Base-by-base conservation (phyloP, 305 asterid genomes). In the Nicotiana rustica region DNA sequence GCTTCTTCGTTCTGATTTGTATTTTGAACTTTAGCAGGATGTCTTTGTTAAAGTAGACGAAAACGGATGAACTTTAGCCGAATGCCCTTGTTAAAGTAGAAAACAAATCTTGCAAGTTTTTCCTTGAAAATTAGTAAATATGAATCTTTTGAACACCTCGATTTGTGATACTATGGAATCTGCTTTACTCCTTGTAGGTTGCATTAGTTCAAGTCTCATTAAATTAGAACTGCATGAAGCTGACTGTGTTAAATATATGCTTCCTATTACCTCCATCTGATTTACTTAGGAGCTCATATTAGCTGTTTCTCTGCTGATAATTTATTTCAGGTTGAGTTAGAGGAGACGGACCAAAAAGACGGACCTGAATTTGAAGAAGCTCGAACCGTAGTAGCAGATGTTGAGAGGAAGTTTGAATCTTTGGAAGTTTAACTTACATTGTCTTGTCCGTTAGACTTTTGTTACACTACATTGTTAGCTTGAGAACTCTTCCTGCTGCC, bases 281-380 rank as follows among this genome's bases (percentile, higher is more conserved):
- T 75, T 82, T 44, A 61, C 67, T 38, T 15, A 10, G 5, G 15
- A 10, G 56, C 77, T 79, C 82, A 65, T 78, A 19, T 47, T 49
- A 82, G 19, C 36, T n/a, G 56, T 69, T 75, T 47, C 79, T 47
- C n/a, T 47, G 79, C 19, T 57, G 57, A 35, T 71, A 49, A 17
- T 49, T 7, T 55, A 60, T 75, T 80, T 52, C 92, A 93, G 98
- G 47, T 41, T 41, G 47, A 41, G 87, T 81, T 92, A 67, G 96
- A 91, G 86, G 96, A 95, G 87, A 90, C 92, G 0, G 87, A 89
- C 49, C 79, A 88, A 80, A 90, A 90, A 75, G 93, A 88, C 81
- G 92, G 92, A 65, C 79, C 88, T n/a, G 97, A 95, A 86, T 75
- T 93, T 77, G 91, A 91, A 31, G 98, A 95, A 86, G 98, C 98